phyloP scores from a whole-genome alignment of 202 grass and related monocot species.

The Alloteropsis angusta region DNA sequence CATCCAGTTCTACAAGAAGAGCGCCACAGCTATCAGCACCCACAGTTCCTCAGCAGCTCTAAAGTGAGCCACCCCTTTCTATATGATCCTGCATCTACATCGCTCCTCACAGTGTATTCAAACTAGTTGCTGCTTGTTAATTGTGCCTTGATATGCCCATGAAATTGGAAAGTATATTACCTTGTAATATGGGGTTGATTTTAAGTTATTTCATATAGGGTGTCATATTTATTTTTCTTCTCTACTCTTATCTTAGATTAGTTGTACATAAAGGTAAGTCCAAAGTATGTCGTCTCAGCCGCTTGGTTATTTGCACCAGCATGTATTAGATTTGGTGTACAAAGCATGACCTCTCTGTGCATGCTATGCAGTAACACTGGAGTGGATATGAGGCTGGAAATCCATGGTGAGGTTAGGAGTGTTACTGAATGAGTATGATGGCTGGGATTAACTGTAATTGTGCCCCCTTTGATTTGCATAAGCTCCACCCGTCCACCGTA shows the following conservation, averaged over 20 bases:
- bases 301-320: too few species aligned
- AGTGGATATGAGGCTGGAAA: not conserved
- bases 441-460: not conserved
- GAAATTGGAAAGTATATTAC: not conserved
- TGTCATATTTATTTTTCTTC: not conserved
- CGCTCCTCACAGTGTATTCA: not conserved
- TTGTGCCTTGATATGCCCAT: not conserved
- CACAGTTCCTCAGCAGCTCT: slow-evolving; percentile 19
- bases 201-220: not conserved
- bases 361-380: slow-evolving; percentile 25
- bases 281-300: not conserved
- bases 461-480: not conserved
- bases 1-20: slow-evolving; percentile 49
- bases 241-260: not conserved
- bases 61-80: slow-evolving; percentile 15
- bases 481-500: not conserved
- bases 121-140: not conserved
- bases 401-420: not conserved
- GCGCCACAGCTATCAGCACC: slow-evolving; percentile 8
- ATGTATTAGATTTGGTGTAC: not conserved
- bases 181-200: not conserved
- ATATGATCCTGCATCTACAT: not conserved
- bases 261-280: not conserved
- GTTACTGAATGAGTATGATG: slow-evolving; percentile 12
- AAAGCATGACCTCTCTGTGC: not conserved